phyloP scores from a whole-genome alignment of 805 yeast genomes.

The Suhomyces prunicola region DNA sequence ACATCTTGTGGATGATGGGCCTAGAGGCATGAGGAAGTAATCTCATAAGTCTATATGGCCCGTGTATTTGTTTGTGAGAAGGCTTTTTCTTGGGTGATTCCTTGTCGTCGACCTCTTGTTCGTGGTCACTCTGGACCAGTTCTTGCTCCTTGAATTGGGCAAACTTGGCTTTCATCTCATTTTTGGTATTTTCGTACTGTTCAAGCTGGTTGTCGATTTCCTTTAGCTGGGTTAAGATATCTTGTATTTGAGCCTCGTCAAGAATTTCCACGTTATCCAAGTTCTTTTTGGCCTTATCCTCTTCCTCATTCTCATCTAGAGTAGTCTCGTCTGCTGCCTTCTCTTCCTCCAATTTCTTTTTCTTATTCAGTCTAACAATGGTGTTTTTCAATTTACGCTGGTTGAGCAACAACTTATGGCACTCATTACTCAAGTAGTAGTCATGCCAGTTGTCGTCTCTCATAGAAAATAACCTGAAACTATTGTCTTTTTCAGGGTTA shows the following conservation, averaged over 20 bases:
- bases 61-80: slow-evolving; percentile 62
- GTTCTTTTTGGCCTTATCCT: slow-evolving; percentile 16
- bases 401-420: slow-evolving; percentile 61
- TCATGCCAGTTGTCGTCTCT: slow-evolving; percentile 76
- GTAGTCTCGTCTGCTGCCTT: slow-evolving; percentile 3
- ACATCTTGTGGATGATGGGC: slow-evolving; percentile 67
- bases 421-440: slow-evolving; percentile 65
- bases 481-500: slow-evolving; percentile 54
- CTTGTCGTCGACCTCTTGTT: slow-evolving; percentile 8
- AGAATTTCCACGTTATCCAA: slow-evolving; percentile 25
- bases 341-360: slow-evolving; percentile 26
- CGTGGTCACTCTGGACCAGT: background rate
- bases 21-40: slow-evolving; percentile 80
- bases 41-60: slow-evolving; percentile 80
- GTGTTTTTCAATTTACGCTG: slow-evolving; percentile 55
- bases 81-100: slow-evolving; percentile 26
- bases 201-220: slow-evolving; percentile 36
- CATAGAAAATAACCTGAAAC: slow-evolving; percentile 62
- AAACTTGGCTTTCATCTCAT: slow-evolving; percentile 32
- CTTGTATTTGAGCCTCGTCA: slow-evolving; percentile 31
- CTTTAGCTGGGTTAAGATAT: slow-evolving; percentile 31
- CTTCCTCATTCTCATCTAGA: slow-evolving; percentile 2
- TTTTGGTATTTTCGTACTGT: slow-evolving; percentile 33
- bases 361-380: slow-evolving; percentile 41
- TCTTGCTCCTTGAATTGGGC: slow-evolving; percentile 16